A percentile compares a stretch with the other conserved stretches of the same genome.
phyloP scores from a whole-genome alignment of 2,329 filamentous ascomycete genomes.

The Zymoseptoria pseudotritici region DNA sequence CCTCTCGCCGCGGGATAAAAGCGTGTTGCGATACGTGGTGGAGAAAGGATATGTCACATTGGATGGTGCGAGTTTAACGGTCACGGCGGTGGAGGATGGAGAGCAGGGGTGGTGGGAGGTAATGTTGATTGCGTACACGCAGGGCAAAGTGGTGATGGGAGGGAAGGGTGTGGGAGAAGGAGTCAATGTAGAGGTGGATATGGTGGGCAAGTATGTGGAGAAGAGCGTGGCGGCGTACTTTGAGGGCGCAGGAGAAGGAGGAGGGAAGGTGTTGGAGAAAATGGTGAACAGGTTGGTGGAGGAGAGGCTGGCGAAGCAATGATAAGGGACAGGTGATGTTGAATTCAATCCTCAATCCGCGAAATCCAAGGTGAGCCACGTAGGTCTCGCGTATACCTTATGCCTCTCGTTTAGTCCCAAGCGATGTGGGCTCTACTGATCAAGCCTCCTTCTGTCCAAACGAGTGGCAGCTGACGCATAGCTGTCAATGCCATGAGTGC shows the following conservation, averaged over 20 bases:
- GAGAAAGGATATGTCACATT: slow-evolving; percentile 95
- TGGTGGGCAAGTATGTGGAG: slow-evolving; percentile 77
- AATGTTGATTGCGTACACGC: slow-evolving; percentile 95
- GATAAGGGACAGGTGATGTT: slow-evolving; percentile 33
- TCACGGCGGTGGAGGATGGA: slow-evolving; percentile 73
- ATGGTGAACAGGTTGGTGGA: slow-evolving; percentile 63
- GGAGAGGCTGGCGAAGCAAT: slow-evolving; percentile 62
- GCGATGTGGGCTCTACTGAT: too few species aligned
- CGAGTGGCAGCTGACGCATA: too few species aligned
- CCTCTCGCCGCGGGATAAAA: slow-evolving; percentile 61
- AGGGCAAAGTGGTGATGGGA: slow-evolving; percentile 80
- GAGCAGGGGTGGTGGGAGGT: slow-evolving; percentile 84
- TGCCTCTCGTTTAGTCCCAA: too few species aligned
- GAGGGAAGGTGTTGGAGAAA: slow-evolving; percentile 44
- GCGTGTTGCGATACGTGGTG: slow-evolving; percentile 77
- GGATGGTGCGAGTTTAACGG: slow-evolving; percentile 88
- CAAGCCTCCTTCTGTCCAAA: too few species aligned
- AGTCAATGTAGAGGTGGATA: slow-evolving; percentile 90
- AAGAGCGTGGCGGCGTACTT: slow-evolving; percentile 84
- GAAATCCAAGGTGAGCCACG: too few species aligned
- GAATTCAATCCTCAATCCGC: too few species aligned
- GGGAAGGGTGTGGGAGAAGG: slow-evolving; percentile 70
- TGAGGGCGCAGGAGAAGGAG: slow-evolving; percentile 45
- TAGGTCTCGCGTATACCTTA: too few species aligned
- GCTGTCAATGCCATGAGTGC: too few species aligned